Base-by-base conservation (phyloP, 1,284 basidiomycete genomes). In the Pterulicium gracile region DNA sequence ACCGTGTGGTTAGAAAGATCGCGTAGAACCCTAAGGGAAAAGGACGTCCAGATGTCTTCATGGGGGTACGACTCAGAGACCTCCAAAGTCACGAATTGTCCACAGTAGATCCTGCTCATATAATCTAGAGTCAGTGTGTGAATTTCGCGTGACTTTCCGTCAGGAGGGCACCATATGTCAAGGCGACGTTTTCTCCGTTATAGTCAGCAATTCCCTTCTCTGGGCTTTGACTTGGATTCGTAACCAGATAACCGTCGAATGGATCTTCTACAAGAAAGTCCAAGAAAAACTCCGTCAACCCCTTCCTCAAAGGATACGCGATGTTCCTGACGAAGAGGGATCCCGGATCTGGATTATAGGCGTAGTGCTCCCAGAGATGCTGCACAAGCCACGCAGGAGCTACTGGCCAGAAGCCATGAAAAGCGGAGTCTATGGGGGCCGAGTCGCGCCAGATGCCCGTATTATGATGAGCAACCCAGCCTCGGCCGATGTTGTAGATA, bases 321-420 rank as follows among this genome's bases (percentile, higher is more conserved):
- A 49, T 41, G 7, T 51, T 46, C 24, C 46, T 47, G 18, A 52
- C 46, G 32, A 51, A 55, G 2, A 49, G 46, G 12, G 44, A 50
- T 17, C 36, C 49, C 3, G 51, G 39, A 44, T 47, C 46, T 3
- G 54, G 54, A 36, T 55, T 42, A 17, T 15, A 55, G 23, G 49
- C 45, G 20, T 50, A 55, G 19, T 55, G 54, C 35, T 55, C 54
- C 7, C 44, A 55, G 15, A 51, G 41, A 12, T 51, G 48, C 42
- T 54, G 52, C 32, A 53, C 24, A 22, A 53, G 32, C 51, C 52
- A 54, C 13, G 49, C 53, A 3, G 41, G 45, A 13, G 50, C 51
- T 17, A 50, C 47, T 4, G 53, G 55, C 55, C 55, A 56, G 24
- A 53, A 42, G 7, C 55, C 55, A 27, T 54, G 54, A 32, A 51